Evolutionary conservation across 768 basidiomycete species (phyloP).

Genomic region (Gymnopilus junonius): DNA sequence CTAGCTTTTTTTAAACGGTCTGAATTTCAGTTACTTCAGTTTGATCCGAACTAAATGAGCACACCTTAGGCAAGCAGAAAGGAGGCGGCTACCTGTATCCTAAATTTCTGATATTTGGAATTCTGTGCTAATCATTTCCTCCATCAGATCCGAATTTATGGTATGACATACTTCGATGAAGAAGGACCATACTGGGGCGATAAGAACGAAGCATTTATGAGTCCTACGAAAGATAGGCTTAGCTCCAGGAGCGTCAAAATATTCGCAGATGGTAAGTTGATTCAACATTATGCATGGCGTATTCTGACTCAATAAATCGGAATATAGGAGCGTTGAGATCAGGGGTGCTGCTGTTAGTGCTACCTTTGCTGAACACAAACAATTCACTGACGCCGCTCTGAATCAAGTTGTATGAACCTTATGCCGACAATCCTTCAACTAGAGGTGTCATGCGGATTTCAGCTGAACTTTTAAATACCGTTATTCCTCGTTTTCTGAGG

Average conservation of each 20-base stretch:
- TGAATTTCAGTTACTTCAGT: neutral
- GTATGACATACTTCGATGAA: slow-evolving; percentile 76
- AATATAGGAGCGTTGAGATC: slow-evolving; percentile 78
- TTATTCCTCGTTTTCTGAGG: slow-evolving; percentile 72
- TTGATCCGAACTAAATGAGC: neutral
- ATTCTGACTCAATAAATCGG: neutral
- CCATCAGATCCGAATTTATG: slow-evolving; percentile 78
- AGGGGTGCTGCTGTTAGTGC: slow-evolving; percentile 83
- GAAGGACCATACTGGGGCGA: slow-evolving; percentile 76
- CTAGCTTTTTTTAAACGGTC: slow-evolving; percentile 76
- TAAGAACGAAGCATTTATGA: slow-evolving; percentile 53
- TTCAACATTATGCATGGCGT: neutral
- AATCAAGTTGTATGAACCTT: slow-evolving; percentile 75
- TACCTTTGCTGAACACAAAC: neutral
- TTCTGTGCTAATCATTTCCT: too few relatives aligned
- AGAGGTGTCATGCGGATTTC: slow-evolving; percentile 78
- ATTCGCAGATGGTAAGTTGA: slow-evolving; percentile 64
- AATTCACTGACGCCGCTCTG: neutral
- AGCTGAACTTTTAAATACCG: slow-evolving; percentile 57
- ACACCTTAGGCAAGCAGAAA: slow-evolving; percentile 59
- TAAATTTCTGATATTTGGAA: too few relatives aligned
- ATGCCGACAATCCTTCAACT: slow-evolving; percentile 77
- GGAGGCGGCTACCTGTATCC: slow-evolving; percentile 62
- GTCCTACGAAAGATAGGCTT: slow-evolving; percentile 62
- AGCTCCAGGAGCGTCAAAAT: slow-evolving; percentile 79